Base-by-base conservation (phyloP, 192 early-diverging fungal species). In the Linnemannia schmuckeri region DNA sequence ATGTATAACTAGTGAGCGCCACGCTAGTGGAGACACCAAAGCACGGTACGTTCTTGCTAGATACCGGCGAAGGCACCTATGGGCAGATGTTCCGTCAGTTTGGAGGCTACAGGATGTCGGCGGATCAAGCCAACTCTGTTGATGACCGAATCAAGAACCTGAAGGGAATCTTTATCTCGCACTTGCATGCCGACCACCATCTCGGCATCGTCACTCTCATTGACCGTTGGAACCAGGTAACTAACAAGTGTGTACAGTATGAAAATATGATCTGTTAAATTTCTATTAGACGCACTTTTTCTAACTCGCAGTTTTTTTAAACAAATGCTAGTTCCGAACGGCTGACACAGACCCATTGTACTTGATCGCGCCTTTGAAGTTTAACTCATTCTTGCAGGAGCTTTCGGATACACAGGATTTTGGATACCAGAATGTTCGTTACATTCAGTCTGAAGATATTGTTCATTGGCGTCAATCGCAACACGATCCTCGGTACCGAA, bases 181-280 rank as follows among this genome's bases (percentile, higher is more conserved):
- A 99, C 85, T 88, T 99, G 90, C 98, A 99, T 87, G 99, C 98
- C 38, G 99, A 99, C 88, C 99, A 99, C 81, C 99, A 99, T 85
- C 88, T 99, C 30, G 99, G 99, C 5, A 89, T 94, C 6, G 89
- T 96, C 8, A 85, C 92, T 38, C 76, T 99, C 55, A 88, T 99
- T 73, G 89, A 85, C 30, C 91, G 92, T 73, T 94, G 97, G 93
- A 93, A 90, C 75, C 78, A 93, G 90, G 90, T 96, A 90, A 75
- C 55, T n/a, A 63, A 13, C 9, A 13, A 27, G 35, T n/a, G 30
- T 71, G 47, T 22, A 18, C 35, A 49, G 10, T 72, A 37, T 22
- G 70, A 27, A 46, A 5, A 12, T 1, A 46, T 30, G 22, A 37
- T 20, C 24, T 66, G 61, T 41, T 35, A 8, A 27, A n/a, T 63